Base-by-base conservation (phyloP, 2,329 filamentous ascomycete species). In the Arthroderma sp. region DNA sequence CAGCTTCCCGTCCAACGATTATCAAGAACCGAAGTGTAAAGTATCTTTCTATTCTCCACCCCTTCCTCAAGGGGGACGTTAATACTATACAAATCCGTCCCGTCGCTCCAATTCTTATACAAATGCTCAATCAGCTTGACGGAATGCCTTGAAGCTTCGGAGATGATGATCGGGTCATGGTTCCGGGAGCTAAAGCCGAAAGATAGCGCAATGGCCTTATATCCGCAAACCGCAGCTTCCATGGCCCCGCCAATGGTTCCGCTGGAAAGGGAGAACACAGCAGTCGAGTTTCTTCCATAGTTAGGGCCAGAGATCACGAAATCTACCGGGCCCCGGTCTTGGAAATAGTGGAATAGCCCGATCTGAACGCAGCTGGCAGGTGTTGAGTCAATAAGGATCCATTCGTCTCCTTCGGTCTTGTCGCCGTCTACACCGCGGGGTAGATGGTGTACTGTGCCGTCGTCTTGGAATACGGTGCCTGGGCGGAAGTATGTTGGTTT, bases 1-100 rank as follows among this genome's bases (percentile, higher is more conserved):
- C 86, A 94, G 46, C 83, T 84, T 3, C 83, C 85, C 15, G 70
- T 71, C 91, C 91, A 98, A 58, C 82, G 80, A 62, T 96, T 98
- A 65, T 94, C 85, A 56, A 96, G 67, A 74, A 95, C 83, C 49
- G 78, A 69, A 2, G 91, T 89, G 67, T 80, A 94, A n/a, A 91
- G 57, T 3, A 88, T 78, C 65, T 84, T 86, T 44, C 74, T 73
- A 11, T 68, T 60, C 53, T 81, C 81, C 1, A 95, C 77, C 5
- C 79, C 81, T 48, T 84, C 80, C 9, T 91, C 73, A 7, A 96
- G 69, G 15, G 91, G 89, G 6, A 96, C 82, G 58, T 96, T 96
- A 53, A 96, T 80, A 40, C 76, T 83, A 63, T 94, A 96, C n/a
- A 96, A 66, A 58, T 94, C 85, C 4, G 85, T 80, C 42, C 79